These are phyloP conservation scores for Beauveria bassiana DNA, from an alignment of 2,329 filamentous ascomycete species.

Conservation along the genomic window DNA sequence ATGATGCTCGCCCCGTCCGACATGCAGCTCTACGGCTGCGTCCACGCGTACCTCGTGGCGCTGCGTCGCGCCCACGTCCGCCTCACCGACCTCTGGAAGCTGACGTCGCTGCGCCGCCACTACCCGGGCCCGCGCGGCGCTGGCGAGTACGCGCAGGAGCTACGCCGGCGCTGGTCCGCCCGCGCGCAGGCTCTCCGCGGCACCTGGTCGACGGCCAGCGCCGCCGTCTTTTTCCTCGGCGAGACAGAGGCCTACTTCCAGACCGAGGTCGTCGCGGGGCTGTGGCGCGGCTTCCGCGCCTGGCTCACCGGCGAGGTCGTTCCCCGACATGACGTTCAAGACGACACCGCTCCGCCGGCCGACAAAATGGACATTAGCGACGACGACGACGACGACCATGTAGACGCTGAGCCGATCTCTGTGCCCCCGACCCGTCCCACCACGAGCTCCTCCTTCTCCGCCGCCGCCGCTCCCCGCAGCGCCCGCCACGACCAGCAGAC, in stretches of 20 bases:
- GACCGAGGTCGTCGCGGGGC: slow-evolving; percentile 73
- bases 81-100: slow-evolving; percentile 80
- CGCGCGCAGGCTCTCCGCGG: slow-evolving; percentile 65
- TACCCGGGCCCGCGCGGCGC: slow-evolving; percentile 63
- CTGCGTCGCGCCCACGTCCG: slow-evolving; percentile 80
- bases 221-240: slow-evolving; percentile 80
- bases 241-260: slow-evolving; percentile 86
- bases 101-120: slow-evolving; percentile 67
- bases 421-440: slow-evolving; percentile 14
- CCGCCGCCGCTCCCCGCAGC: neutral
- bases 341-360: neutral
- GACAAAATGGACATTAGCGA: slow-evolving; percentile 1
- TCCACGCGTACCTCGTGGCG: slow-evolving; percentile 80
- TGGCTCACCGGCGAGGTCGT: slow-evolving; percentile 55
- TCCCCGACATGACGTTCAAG: neutral
- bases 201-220: slow-evolving; percentile 84
- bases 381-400: neutral
- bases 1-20: slow-evolving; percentile 76
- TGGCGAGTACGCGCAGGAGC: slow-evolving; percentile 49
- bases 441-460: slow-evolving; percentile 15
- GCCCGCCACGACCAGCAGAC: slow-evolving; percentile 71
- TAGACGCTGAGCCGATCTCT: neutral
- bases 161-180: slow-evolving; percentile 55
- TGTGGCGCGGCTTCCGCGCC: slow-evolving; percentile 69
- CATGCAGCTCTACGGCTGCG: slow-evolving; percentile 69